Base-by-base conservation (phyloP, 805 yeast genomes). In the Candida broadrunensis region DNA sequence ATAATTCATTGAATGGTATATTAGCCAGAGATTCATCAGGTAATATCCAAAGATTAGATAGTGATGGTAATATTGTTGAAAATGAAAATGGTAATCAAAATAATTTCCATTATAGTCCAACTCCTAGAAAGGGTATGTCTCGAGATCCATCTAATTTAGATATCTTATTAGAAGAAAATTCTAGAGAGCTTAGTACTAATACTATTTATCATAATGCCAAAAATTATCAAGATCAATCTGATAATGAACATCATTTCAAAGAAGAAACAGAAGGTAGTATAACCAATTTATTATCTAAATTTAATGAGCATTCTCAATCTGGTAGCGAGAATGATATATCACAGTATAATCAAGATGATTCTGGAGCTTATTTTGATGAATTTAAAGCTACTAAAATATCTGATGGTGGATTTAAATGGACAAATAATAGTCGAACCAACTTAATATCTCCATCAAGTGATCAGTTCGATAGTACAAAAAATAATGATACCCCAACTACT, bases 31-130 rank as follows among this genome's bases (percentile, higher is more conserved):
- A 60, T 36, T 59, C 64, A 50, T 60, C 17, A 8, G 64, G 62
- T 5, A 72, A 73, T 46, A 51, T 70, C 41, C 75, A 72, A 50
- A 50, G 72, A 43, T 56, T 69, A 37, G 76, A 71, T 46, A 70
- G 73, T 43, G 70, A 69, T 42, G 77, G 77, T 0, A 70, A 71
- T 47, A 55, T 72, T 8, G 65, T 61, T 12, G 71, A 58, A 2
- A 33, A 18, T 24, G 18, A n/a, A 34, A 31, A 16, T 13, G 25
- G 40, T 3, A 20, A 29, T 24, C 12, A 42, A 19, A 30, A 39
- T 14, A 21, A 13, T 23, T 23, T 39, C 21, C 30, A 33, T 14
- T 8, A 5, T 5, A 29, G 18, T 29, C 6, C 18, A 6, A 23
- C 11, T 21, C 30, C 36, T 17, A 38, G 38, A 35, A 35, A 23